These are phyloP conservation scores for Styphnolobium japonicum DNA, from an alignment of 306 rosid genomes.

Conservation along the genomic window DNA sequence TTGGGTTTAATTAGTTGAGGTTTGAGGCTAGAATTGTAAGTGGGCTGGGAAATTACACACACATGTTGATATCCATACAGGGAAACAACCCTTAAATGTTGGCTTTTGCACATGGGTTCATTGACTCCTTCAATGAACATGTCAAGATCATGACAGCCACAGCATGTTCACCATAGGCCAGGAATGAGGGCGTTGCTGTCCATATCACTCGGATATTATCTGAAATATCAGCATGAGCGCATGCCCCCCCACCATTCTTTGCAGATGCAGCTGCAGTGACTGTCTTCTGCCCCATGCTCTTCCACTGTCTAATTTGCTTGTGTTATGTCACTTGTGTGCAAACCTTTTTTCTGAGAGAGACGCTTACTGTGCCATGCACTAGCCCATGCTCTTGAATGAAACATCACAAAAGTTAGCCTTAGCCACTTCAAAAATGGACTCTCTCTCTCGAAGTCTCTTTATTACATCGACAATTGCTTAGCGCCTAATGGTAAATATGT, in stretches of 20 bases:
- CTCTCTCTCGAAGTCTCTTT: background rate
- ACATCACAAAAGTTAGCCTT: background rate
- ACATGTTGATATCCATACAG: conserved; percentile 20
- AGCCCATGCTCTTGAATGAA: conserved; percentile 22
- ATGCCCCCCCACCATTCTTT: conserved; percentile 38
- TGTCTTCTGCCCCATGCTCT: background rate
- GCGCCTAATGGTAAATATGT: conserved; percentile 15
- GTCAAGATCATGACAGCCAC: conserved; percentile 61
- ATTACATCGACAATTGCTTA: background rate
- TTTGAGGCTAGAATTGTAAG: background rate
- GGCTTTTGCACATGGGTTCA: conserved; percentile 91
- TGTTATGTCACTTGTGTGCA: background rate
- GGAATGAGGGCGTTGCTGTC: conserved; percentile 50
- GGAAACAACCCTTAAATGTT: conserved; percentile 45
- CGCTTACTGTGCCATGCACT: conserved; percentile 4
- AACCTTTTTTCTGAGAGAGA: conserved; percentile 24
- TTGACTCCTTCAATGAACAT: conserved; percentile 33
- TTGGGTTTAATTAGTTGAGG: conserved; percentile 1
- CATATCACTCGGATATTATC: conserved; percentile 58
- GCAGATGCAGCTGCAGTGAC: background rate
- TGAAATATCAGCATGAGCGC: conserved; percentile 30
- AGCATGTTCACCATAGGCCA: conserved; percentile 39
- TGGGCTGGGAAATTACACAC: conserved; percentile 1
- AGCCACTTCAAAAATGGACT: background rate
- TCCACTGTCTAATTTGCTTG: conserved; percentile 5